Evolutionary conservation across 2,329 filamentous ascomycete genomes (phyloP), one percentile per base, ranked within the genome.

Genomic region (Penicillium verrucosum): DNA sequence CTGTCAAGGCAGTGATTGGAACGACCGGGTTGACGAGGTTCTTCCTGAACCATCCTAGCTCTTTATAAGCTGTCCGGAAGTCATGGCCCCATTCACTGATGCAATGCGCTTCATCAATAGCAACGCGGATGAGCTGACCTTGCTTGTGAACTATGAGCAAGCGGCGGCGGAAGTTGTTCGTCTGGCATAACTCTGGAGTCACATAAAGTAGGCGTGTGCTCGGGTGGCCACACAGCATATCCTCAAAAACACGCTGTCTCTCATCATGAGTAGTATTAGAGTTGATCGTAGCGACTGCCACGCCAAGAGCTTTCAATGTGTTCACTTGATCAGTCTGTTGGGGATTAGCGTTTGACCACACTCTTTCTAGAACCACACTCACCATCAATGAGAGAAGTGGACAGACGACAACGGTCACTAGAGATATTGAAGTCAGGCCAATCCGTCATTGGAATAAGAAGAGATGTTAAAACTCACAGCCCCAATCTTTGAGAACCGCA

Each of bases 81-180:
- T 97, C 93, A 72, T 97, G 92, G 1, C 93, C 93, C 93, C 93
- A 97, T 85, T 97, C 92, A 25, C 90, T 96, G 65, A 97, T 96
- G 73, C 93, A 97, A 73, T 97, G 93, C 2, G 93, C 93, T 76
- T 97, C 93, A 69, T 97, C 93, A 56, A 97, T 87, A 46, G 89
- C 93, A 61, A 97, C 85, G 14, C 93, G 85, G 10, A 89, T 88
- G n/a, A 97, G 83, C 74, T 97, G 90, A 56, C 84, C 84, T 72
- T 97, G 92, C 57, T 85, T 79, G 69, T 97, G 80, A 14, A 97
- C 87, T 5, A 89, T 78, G 58, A 83, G 82, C 9, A 97, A 78
- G 47, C 87, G 84, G 58, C 86, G 83, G 38, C 92, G 88, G 73
- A 97, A 97, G 56, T 82, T 81, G 59, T 91, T 84, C 5, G 85